A percentile compares a stretch with the other conserved stretches of the same genome.
These are phyloP conservation scores for Apostasia shenzhenica DNA, from an alignment of 106 monocot genomes.

Conservation along the genomic window DNA sequence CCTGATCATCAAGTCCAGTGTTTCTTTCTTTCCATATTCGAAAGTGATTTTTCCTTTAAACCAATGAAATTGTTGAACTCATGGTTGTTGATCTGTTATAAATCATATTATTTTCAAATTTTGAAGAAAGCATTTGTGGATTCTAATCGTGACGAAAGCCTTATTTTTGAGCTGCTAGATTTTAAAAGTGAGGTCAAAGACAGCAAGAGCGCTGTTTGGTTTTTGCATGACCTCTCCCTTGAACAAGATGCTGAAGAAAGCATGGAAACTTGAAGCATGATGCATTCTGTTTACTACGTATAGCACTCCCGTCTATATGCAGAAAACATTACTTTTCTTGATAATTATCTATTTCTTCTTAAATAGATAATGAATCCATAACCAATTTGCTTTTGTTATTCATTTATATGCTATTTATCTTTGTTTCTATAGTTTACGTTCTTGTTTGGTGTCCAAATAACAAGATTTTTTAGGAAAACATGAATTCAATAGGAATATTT, in stretches of 20 bases:
- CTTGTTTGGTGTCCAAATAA: too few relatives aligned
- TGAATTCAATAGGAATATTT: too few relatives aligned
- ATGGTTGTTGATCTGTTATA: background rate
- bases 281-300: too few relatives aligned
- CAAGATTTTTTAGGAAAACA: too few relatives aligned
- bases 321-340: too few relatives aligned
- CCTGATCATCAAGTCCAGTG: constrained; percentile 71
- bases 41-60: background rate
- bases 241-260: constrained; percentile 68
- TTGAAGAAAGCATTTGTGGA: constrained; percentile 74
- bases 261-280: constrained; percentile 28
- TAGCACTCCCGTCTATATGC: too few relatives aligned
- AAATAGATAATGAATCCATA: too few relatives aligned
- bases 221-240: constrained; percentile 60
- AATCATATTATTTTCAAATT: background rate
- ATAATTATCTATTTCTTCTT: too few relatives aligned
- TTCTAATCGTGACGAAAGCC: constrained; percentile 75
- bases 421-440: too few relatives aligned
- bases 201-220: constrained; percentile 68
- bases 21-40: background rate
- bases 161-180: constrained; percentile 80
- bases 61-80: background rate
- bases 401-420: too few relatives aligned
- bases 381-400: too few relatives aligned
- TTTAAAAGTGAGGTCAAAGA: constrained; percentile 75